Percentiles rank a stretch among this genome's conserved stretches.
These are phyloP conservation scores for Psilocybe cyanescens DNA, from an alignment of 768 basidiomycete genomes.

Conservation along the genomic window DNA sequence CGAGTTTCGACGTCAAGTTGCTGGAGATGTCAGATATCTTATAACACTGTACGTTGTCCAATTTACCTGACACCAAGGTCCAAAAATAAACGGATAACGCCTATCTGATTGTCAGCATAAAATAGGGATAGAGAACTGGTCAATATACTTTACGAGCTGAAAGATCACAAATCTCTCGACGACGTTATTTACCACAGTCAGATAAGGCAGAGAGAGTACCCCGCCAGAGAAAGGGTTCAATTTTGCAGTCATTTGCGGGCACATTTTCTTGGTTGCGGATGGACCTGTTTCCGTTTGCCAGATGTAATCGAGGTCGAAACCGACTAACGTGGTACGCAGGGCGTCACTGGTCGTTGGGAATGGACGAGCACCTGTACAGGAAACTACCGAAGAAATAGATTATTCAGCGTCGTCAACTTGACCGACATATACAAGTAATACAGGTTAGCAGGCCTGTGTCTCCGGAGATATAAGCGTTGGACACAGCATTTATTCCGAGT, in stretches of 20 bases:
- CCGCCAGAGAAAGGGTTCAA: constrained; percentile 52
- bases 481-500: constrained; percentile 62
- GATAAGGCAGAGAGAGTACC: constrained; percentile 58
- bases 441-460: constrained; percentile 43
- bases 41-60: neutral
- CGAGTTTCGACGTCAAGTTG: constrained; percentile 58
- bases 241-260: constrained; percentile 10
- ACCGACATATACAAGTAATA: constrained; percentile 6
- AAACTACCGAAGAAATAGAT: constrained; percentile 34
- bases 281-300: constrained; percentile 24
- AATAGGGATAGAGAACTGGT: neutral
- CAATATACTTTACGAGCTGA: constrained; percentile 61
- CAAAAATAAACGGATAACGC: constrained; percentile 80
- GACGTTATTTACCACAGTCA: constrained; percentile 53
- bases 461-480: constrained; percentile 50
- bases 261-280: neutral
- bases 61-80: constrained; percentile 64
- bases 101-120: constrained; percentile 36
- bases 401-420: constrained; percentile 2
- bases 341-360: constrained; percentile 22
- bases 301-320: constrained; percentile 27
- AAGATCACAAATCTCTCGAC: constrained; percentile 56
- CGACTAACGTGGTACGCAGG: constrained; percentile 18
- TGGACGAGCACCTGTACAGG: constrained; percentile 41
- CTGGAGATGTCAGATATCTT: constrained; percentile 33